These are phyloP conservation scores for Suillus luteus DNA, from an alignment of 768 basidiomycete species.

Conservation along the genomic window DNA sequence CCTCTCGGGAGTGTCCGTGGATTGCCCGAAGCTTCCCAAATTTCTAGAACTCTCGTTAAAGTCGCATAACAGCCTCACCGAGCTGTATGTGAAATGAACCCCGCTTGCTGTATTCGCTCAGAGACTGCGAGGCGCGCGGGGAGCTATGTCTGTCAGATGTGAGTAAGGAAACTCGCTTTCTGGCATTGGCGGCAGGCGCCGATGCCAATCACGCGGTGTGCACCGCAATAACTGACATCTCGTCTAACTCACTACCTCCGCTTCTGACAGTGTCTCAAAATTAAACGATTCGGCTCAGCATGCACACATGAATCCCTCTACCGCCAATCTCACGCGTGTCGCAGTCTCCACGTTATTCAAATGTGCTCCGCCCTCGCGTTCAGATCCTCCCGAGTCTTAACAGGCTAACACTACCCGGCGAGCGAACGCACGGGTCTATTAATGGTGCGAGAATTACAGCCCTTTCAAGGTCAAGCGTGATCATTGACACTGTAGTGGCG, in stretches of 20 bases:
- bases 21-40: slow-evolving; percentile 43
- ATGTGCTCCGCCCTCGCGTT: slow-evolving; percentile 53
- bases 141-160: slow-evolving; percentile 61
- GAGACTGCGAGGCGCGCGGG: slow-evolving; percentile 44
- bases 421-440: slow-evolving; percentile 49
- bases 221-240: slow-evolving; percentile 39
- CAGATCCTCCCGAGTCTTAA: slow-evolving; percentile 48
- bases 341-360: slow-evolving; percentile 44
- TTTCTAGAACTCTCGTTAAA: slow-evolving; percentile 49
- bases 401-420: slow-evolving; percentile 33
- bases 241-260: slow-evolving; percentile 36
- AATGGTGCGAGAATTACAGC: slow-evolving; percentile 42
- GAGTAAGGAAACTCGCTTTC: slow-evolving; percentile 27
- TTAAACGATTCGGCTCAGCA: slow-evolving; percentile 33
- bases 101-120: slow-evolving; percentile 52
- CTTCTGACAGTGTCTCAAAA: slow-evolving; percentile 48
- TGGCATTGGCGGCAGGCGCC: slow-evolving; percentile 34
- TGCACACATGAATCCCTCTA: slow-evolving; percentile 56
- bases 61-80: slow-evolving; percentile 43
- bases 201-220: slow-evolving; percentile 36
- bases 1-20: background rate
- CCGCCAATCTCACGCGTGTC: slow-evolving; percentile 44
- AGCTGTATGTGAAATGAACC: slow-evolving; percentile 58
- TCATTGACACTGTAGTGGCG: slow-evolving; percentile 33
- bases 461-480: slow-evolving; percentile 19